Evolutionary conservation across 2,329 filamentous ascomycete genomes (phyloP).

Genomic region (Pyrenophora tritici-repentis): DNA sequence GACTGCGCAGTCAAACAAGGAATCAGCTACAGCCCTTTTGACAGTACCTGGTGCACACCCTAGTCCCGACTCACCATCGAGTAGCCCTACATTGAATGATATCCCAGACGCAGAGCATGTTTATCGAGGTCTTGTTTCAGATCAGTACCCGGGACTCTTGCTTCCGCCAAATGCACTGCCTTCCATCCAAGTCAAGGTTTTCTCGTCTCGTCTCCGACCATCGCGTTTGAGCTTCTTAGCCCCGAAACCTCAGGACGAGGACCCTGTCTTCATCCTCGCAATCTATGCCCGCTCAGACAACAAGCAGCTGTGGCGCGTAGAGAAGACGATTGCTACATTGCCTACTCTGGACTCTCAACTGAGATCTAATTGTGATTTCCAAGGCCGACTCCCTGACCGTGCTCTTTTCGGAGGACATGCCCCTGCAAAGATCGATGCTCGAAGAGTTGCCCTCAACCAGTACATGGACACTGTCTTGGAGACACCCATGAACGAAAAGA

Average conservation of each 20-base stretch:
- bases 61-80: constrained; percentile 41
- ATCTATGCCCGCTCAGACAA: constrained; percentile 77
- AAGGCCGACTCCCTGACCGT: constrained; percentile 79
- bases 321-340: constrained; percentile 85
- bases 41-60: constrained; percentile 40
- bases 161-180: constrained; percentile 87
- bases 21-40: constrained; percentile 31
- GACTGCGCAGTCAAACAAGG: constrained; percentile 35
- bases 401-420: constrained; percentile 89
- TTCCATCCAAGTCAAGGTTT: constrained; percentile 82
- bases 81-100: constrained; percentile 32
- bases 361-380: constrained; percentile 73
- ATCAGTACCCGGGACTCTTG: constrained; percentile 84
- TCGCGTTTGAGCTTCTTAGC: constrained; percentile 84
- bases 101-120: constrained; percentile 56
- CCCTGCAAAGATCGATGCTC: constrained; percentile 88
- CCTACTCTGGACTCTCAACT: constrained; percentile 81
- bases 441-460: constrained; percentile 76
- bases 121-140: constrained; percentile 77
- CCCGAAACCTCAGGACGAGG: constrained; percentile 80
- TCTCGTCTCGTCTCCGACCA: constrained; percentile 92
- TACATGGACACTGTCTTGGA: constrained; percentile 89
- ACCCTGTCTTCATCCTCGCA: constrained; percentile 91
- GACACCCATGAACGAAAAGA: constrained; percentile 75
- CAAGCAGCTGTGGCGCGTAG: constrained; percentile 87